Evolutionary conservation across 192 early-diverging fungal species (phyloP).

Genomic region (Ramicandelaber brevisporus): DNA sequence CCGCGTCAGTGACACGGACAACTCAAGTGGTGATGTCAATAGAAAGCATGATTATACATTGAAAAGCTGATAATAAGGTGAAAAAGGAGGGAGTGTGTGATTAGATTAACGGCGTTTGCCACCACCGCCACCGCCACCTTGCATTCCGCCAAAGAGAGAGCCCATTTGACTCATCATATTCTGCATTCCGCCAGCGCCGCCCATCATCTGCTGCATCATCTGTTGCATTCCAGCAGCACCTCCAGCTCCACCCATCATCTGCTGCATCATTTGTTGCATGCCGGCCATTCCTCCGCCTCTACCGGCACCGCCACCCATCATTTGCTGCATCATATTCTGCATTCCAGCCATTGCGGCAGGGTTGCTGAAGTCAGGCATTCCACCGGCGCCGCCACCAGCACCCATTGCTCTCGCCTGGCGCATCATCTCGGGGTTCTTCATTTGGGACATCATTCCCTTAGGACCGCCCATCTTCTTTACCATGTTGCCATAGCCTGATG

Average conservation of each 20-base stretch:
- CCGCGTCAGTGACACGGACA: too few relatives aligned
- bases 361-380: constrained; percentile 14
- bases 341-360: constrained; percentile 29
- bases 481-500: constrained; percentile 54
- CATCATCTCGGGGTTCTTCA: constrained; percentile 27
- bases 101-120: too few relatives aligned
- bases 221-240: constrained; percentile 42
- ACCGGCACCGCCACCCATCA: constrained; percentile 28
- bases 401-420: constrained; percentile 19
- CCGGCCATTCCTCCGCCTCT: constrained; percentile 32
- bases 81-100: too few relatives aligned
- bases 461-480: constrained; percentile 85
- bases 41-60: too few relatives aligned
- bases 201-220: constrained; percentile 41
- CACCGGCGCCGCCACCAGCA: constrained; percentile 1
- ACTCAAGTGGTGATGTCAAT: too few relatives aligned
- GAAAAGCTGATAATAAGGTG: too few relatives aligned
- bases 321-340: constrained; percentile 41
- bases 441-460: constrained; percentile 50
- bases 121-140: constrained; percentile 5
- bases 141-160: too few relatives aligned
- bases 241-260: constrained; percentile 23
- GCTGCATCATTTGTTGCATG: constrained; percentile 52
- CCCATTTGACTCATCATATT: constrained; percentile 3
- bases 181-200: constrained; percentile 8